Base-by-base conservation (phyloP, 768 basidiomycete species). In the Sistotremastrum niveocremeum region DNA sequence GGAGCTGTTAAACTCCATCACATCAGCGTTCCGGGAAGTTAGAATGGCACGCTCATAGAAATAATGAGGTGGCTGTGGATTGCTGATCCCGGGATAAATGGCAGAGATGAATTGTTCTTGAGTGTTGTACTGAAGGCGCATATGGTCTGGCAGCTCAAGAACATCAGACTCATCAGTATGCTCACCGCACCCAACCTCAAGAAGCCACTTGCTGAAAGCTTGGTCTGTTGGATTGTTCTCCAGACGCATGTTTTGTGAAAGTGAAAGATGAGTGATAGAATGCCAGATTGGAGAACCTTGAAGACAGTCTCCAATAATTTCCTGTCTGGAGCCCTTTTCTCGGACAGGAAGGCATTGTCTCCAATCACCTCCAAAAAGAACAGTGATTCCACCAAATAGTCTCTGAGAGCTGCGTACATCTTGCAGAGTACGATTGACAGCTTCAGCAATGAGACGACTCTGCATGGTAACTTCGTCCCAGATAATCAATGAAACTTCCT, bases 341-440 rank as follows among this genome's bases (percentile, higher is more conserved):
- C 74, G 56, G 0, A 75, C 66, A 37, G 71, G 72, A 0, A 74
- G 59, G 1, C 55, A 71, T 49, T 74, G 73, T 5, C 60, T 60
- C 44, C 69, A 74, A 51, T 76, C 71, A 1, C 71, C 74, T 43
- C 68, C 69, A 62, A 73, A 70, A 2, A 75, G 45, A 0, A 70
- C 52, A 30, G 65, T 65, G 6, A 72, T 53, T 11, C 66, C 70
- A 37, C 66, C 71, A 66, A 70, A 76, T 5, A 58, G 59, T 4
- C 12, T 33, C 10, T 61, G 34, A 31, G 47, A 29, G 29, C 57
- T 41, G 2, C 56, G 46, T 4, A 71, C 53, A 52, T 72, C 68
- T 5, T 54, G 46, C 0, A 66, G 41, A 1, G 64, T 64, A 0
- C 59, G 40, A 48, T 73, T 66, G 0, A 73, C 54, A n/a, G 67